These are phyloP conservation scores for Rhizopogon roseolus DNA, from an alignment of 768 basidiomycete species.

Conservation along the genomic window DNA sequence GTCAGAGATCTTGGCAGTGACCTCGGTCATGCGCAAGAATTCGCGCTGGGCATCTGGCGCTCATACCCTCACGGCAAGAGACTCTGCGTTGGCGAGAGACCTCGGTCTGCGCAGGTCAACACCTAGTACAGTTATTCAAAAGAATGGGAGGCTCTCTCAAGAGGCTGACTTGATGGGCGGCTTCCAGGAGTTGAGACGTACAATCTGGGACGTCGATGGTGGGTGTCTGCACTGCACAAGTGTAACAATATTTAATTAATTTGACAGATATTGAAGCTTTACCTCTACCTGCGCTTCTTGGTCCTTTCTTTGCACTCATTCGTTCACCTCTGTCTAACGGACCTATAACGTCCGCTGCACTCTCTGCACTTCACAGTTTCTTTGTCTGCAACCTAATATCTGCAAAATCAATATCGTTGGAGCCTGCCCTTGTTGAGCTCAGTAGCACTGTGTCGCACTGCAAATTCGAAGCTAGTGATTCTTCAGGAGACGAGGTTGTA, in stretches of 20 bases:
- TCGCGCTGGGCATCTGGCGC: slow-evolving; percentile 88
- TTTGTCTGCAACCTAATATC: slow-evolving; percentile 75
- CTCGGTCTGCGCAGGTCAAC: slow-evolving; percentile 67
- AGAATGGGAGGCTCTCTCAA: slow-evolving; percentile 47
- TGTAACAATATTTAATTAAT: not conserved
- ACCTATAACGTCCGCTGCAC: slow-evolving; percentile 93
- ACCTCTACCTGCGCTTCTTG: slow-evolving; percentile 60
- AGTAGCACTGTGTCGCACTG: slow-evolving; percentile 91
- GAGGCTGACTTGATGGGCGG: slow-evolving; percentile 87
- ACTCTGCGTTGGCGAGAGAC: slow-evolving; percentile 67
- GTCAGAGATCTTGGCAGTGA: slow-evolving; percentile 88
- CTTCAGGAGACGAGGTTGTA: slow-evolving; percentile 96
- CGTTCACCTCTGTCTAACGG: slow-evolving; percentile 94
- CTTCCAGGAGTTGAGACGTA: slow-evolving; percentile 81
- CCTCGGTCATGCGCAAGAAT: slow-evolving; percentile 95
- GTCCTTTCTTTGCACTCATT: slow-evolving; percentile 90
- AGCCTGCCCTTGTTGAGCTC: slow-evolving; percentile 70
- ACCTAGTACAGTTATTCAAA: slow-evolving; percentile 36
- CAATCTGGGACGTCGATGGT: slow-evolving; percentile 68
- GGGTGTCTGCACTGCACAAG: slow-evolving; percentile 12
- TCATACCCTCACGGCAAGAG: slow-evolving; percentile 55
- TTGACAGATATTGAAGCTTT: slow-evolving; percentile 52
- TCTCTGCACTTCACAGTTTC: slow-evolving; percentile 84
- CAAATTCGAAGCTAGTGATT: slow-evolving; percentile 97
- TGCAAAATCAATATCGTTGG: slow-evolving; percentile 48